These are phyloP conservation scores for Pleurotus giganteus DNA, from an alignment of 768 basidiomycete genomes.

Conservation along the genomic window DNA sequence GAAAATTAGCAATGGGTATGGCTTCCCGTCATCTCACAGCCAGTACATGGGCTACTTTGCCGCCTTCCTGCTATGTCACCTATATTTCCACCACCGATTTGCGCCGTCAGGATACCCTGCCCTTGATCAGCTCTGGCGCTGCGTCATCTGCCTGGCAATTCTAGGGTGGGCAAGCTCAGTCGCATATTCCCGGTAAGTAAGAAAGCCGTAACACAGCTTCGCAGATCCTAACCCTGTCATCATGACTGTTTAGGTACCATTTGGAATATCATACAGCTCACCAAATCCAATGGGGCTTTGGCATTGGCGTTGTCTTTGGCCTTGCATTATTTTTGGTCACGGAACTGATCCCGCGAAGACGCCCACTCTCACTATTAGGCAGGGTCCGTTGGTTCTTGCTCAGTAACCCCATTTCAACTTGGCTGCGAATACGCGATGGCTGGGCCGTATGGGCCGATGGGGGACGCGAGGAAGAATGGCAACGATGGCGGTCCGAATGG, in stretches of 20 bases:
- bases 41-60: slow-evolving; percentile 90
- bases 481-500: slow-evolving; percentile 60
- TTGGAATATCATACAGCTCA: slow-evolving; percentile 71
- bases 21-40: slow-evolving; percentile 87
- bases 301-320: slow-evolving; percentile 60
- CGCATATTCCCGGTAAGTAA: slow-evolving; percentile 72
- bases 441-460: slow-evolving; percentile 82
- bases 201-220: neutral
- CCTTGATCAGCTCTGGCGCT: slow-evolving; percentile 52
- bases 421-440: slow-evolving; percentile 76
- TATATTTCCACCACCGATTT: slow-evolving; percentile 69
- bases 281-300: slow-evolving; percentile 76
- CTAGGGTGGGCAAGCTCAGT: slow-evolving; percentile 59
- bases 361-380: slow-evolving; percentile 56
- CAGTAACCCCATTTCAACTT: slow-evolving; percentile 52
- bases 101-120: slow-evolving; percentile 44
- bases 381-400: slow-evolving; percentile 47
- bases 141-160: slow-evolving; percentile 46
- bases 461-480: slow-evolving; percentile 74
- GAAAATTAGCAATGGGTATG: slow-evolving; percentile 68
- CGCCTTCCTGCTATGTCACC: slow-evolving; percentile 71
- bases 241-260: slow-evolving; percentile 44
- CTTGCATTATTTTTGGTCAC: slow-evolving; percentile 49
- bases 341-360: slow-evolving; percentile 55
- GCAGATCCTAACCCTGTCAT: neutral